Conservation (phyloP, 129 eudicot genomes). For the Chrysanthemum makinoi region DNA sequence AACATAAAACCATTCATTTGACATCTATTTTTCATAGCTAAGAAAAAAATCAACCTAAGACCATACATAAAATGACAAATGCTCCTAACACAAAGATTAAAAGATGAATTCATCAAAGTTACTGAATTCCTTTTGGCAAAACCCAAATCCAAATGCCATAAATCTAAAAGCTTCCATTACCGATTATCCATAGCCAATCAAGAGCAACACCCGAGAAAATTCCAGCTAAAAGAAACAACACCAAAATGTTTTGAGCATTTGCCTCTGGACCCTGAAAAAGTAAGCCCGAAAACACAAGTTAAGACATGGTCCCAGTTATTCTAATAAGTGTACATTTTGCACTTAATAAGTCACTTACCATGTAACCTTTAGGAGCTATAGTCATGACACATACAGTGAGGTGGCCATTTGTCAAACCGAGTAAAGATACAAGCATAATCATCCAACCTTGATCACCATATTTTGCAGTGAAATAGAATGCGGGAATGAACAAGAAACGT, state of each 20-base stretch:
- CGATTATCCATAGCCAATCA: constrained; percentile 81
- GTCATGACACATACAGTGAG: constrained; percentile 74
- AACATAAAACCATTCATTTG: too few species aligned
- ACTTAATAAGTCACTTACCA: constrained; percentile 32
- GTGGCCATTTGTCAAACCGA: constrained; percentile 71
- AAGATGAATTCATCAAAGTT: too few species aligned
- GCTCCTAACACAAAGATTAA: too few species aligned
- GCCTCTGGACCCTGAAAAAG: constrained; percentile 71
- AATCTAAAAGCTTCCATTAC: constrained; percentile 35
- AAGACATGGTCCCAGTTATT: not conserved
- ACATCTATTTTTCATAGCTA: too few species aligned
- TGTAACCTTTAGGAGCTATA: constrained; percentile 61
- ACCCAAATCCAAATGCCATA: too few species aligned
- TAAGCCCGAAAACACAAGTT: not conserved
- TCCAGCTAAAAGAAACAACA: constrained; percentile 61
- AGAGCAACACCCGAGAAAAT: constrained; percentile 64
- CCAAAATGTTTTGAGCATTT: constrained; percentile 62
- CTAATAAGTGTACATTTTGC: not conserved
- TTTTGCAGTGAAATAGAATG: constrained; percentile 72
- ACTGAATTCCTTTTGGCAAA: too few species aligned
- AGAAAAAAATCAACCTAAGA: too few species aligned
- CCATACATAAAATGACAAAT: too few species aligned
- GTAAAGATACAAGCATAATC: constrained; percentile 52
- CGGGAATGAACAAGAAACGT: constrained; percentile 61
- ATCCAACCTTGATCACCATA: constrained; percentile 75